Conservation (phyloP, 2,329 filamentous ascomycete species). For the Penicillium rolfsii region DNA sequence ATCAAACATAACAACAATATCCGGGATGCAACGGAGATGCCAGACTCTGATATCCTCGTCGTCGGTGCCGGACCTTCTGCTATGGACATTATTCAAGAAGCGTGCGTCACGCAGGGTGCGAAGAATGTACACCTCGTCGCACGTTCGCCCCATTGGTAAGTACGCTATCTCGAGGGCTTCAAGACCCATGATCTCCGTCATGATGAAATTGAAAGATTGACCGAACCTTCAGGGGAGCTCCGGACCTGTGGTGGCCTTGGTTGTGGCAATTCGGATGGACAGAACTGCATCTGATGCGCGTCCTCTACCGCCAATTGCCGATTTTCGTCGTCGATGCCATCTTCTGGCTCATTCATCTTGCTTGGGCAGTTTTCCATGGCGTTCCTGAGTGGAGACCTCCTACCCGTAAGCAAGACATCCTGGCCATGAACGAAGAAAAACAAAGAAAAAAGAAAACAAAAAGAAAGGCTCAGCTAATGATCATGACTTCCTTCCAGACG, state of each 20-base stretch:
- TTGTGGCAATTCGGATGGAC: conserved; percentile 12
- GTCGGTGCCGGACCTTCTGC: conserved; percentile 11
- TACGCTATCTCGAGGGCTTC: not conserved
- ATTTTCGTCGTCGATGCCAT: conserved; percentile 14
- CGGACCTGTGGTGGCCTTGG: conserved; percentile 14
- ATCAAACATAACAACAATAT: conserved; percentile 14
- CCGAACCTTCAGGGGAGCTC: conserved; percentile 1
- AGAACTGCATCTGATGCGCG: conserved; percentile 8
- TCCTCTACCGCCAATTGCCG: conserved; percentile 8
- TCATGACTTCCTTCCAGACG: not conserved
- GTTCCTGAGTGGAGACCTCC: conserved; percentile 12
- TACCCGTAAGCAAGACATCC: conserved; percentile 1
- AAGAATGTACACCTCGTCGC: conserved; percentile 9
- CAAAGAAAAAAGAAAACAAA: too few species aligned
- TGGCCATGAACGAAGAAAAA: not conserved
- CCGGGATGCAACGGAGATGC: conserved; percentile 8
- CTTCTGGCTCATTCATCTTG: conserved; percentile 9
- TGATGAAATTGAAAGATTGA: not conserved
- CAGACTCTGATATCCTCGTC: conserved; percentile 10
- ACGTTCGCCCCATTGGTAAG: conserved; percentile 11
- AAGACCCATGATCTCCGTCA: not conserved
- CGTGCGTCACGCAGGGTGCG: conserved; percentile 7
- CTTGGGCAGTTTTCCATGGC: conserved; percentile 10
- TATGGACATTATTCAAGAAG: conserved; percentile 12
- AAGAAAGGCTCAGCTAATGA: not conserved